These are phyloP conservation scores for Sungouiella thailandica DNA, from an alignment of 805 yeast genomes.

Conservation along the genomic window DNA sequence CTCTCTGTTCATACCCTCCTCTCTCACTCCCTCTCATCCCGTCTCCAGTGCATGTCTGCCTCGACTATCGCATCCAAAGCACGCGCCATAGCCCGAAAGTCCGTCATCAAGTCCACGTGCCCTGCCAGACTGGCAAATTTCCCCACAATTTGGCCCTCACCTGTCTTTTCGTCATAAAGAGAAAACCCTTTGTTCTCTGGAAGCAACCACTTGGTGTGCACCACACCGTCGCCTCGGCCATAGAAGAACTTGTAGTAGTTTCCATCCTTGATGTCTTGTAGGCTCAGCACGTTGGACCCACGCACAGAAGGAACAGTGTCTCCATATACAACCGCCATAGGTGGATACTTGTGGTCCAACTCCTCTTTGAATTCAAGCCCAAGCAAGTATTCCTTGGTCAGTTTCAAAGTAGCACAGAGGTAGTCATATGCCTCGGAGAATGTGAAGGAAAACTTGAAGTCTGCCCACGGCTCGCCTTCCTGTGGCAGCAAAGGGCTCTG, in stretches of 20 bases:
- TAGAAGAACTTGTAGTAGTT: slow-evolving; percentile 71
- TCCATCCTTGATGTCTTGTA: slow-evolving; percentile 63
- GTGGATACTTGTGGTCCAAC: slow-evolving; percentile 59
- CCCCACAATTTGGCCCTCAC: slow-evolving; percentile 54
- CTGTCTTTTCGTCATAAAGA: slow-evolving; percentile 23
- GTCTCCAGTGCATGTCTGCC: slow-evolving; percentile 47
- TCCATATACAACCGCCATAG: slow-evolving; percentile 78
- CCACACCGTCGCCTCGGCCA: slow-evolving; percentile 94
- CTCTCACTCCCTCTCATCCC: background rate
- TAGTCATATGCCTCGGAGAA: slow-evolving; percentile 63
- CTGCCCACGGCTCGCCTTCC: slow-evolving; percentile 6
- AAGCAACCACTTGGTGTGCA: slow-evolving; percentile 74
- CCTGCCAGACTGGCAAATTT: slow-evolving; percentile 62
- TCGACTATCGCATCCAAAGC: slow-evolving; percentile 62
- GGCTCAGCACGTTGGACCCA: slow-evolving; percentile 63
- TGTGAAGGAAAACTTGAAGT: slow-evolving; percentile 20
- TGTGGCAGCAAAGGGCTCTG: slow-evolving; percentile 8
- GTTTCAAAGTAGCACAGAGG: slow-evolving; percentile 52
- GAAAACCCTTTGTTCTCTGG: slow-evolving; percentile 69
- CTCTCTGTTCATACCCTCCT: background rate
- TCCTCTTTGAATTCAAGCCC: slow-evolving; percentile 51
- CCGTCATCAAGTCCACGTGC: slow-evolving; percentile 77
- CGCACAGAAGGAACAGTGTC: slow-evolving; percentile 80
- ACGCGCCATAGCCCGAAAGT: slow-evolving; percentile 62
- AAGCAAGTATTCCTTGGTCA: slow-evolving; percentile 53